Percentiles rank a stretch among this genome's conserved stretches.
These are phyloP conservation scores for Puccinia brachypodii DNA, from an alignment of 1,284 basidiomycete species.

Conservation along the genomic window DNA sequence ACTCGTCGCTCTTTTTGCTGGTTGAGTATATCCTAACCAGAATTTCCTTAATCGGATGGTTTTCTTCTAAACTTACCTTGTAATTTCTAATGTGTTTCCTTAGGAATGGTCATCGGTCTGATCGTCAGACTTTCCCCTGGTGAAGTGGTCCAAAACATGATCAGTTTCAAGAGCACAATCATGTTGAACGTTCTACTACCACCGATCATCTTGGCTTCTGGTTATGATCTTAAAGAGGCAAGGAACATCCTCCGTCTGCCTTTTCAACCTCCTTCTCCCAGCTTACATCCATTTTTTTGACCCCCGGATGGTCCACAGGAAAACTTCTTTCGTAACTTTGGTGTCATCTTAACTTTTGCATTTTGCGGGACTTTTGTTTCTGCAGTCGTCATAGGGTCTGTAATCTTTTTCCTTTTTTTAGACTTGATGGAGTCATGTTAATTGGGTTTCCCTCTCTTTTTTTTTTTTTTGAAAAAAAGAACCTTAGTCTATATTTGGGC, in stretches of 20 bases:
- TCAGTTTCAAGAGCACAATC: conserved; percentile 93
- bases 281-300: not conserved
- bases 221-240: conserved; percentile 94
- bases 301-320: conserved; percentile 63
- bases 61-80: not conserved
- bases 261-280: conserved; percentile 16
- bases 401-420: conserved; percentile 55
- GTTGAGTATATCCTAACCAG: conserved; percentile 50
- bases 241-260: conserved; percentile 49
- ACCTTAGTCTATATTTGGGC: conserved; percentile 95
- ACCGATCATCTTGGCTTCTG: conserved; percentile 96
- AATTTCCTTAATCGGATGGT: not conserved
- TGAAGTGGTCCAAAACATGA: conserved; percentile 92
- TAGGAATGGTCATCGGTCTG: conserved; percentile 87
- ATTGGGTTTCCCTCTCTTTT: conserved; percentile 50
- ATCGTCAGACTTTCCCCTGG: conserved; percentile 86
- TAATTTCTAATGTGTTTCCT: conserved; percentile 25
- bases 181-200: conserved; percentile 98
- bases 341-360: conserved; percentile 82
- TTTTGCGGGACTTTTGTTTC: conserved; percentile 96
- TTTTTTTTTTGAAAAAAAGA: conserved; percentile 58
- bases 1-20: conserved; percentile 88
- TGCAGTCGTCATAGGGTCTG: conserved; percentile 87
- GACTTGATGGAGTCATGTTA: not conserved
- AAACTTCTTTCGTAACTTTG: conserved; percentile 78